These are phyloP conservation scores for Coniochaeta sp. DNA, from an alignment of 2,329 filamentous ascomycete species.

Conservation along the genomic window DNA sequence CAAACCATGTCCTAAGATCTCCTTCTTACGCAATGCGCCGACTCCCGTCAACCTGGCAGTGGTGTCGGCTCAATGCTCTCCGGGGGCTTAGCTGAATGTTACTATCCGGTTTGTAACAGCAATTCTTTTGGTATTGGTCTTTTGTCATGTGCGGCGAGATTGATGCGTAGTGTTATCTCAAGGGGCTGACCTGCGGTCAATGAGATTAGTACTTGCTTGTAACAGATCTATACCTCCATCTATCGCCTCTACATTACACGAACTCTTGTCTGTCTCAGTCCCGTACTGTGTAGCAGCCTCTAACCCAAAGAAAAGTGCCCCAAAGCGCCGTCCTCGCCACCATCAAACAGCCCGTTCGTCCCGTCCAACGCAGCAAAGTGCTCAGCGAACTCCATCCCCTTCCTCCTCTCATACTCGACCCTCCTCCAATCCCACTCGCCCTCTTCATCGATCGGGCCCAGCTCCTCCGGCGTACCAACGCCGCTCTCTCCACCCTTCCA, in stretches of 20 bases:
- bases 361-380: slow-evolving; percentile 52
- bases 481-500: slow-evolving; percentile 43
- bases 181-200: too few relatives aligned
- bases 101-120: too few relatives aligned
- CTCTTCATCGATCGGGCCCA: slow-evolving; percentile 24
- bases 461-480: slow-evolving; percentile 28
- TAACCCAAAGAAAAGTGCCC: slow-evolving; percentile 38
- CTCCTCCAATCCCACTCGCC: slow-evolving; percentile 50
- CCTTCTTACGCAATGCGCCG: too few relatives aligned
- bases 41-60: too few relatives aligned
- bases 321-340: slow-evolving; percentile 42
- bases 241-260: background rate
- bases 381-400: slow-evolving; percentile 45
- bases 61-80: too few relatives aligned
- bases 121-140: too few relatives aligned
- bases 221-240: background rate
- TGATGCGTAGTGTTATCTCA: too few relatives aligned
- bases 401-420: slow-evolving; percentile 46
- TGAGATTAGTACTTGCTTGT: too few relatives aligned
- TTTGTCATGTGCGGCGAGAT: too few relatives aligned
- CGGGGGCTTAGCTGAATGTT: too few relatives aligned
- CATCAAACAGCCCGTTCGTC: slow-evolving; percentile 43
- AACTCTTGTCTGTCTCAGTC: background rate
- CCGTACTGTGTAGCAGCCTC: background rate
- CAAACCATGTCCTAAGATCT: too few relatives aligned